These are phyloP conservation scores for Porodaedalea pini DNA, from an alignment of 1,284 basidiomycete species.

Conservation along the genomic window DNA sequence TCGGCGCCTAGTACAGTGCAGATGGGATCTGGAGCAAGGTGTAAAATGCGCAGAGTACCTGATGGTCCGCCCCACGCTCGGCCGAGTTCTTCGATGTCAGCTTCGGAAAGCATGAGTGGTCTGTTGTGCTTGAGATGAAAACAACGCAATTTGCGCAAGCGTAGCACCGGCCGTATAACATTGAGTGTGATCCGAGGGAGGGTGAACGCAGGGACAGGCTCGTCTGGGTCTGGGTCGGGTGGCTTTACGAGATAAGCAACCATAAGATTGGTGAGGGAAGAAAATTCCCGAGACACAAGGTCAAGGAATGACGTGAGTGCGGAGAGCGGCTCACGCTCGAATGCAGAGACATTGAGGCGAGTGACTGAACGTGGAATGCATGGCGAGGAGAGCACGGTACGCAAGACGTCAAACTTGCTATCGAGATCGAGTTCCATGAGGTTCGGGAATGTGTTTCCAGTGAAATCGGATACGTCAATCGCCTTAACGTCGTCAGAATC, in stretches of 20 bases:
- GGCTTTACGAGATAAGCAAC: constrained; percentile 11
- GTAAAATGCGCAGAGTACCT: background rate
- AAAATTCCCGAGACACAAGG: background rate
- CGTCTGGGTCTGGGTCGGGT: background rate
- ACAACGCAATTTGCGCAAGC: background rate
- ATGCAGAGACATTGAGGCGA: constrained; percentile 2
- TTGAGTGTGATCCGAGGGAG: background rate
- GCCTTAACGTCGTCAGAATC: background rate
- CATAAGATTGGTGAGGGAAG: background rate
- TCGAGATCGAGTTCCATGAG: constrained; percentile 7
- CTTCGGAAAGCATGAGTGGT: background rate
- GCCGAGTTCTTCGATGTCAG: constrained; percentile 7
- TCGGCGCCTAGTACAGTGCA: background rate
- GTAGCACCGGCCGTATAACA: constrained; percentile 4
- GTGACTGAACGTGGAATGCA: constrained; percentile 2
- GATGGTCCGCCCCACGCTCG: background rate
- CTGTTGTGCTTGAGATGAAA: constrained; percentile 4
- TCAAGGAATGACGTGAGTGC: background rate
- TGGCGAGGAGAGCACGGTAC: background rate
- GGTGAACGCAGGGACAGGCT: background rate
- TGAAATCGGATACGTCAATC: constrained; percentile 7
- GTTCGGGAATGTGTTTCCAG: background rate
- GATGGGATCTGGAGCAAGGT: constrained; percentile 5
- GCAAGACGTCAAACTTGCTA: constrained; percentile 1
- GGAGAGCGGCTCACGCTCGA: constrained; percentile 1